Base-by-base conservation (phyloP, 257 asterid genomes). In the Capsicum rhomboideum region DNA sequence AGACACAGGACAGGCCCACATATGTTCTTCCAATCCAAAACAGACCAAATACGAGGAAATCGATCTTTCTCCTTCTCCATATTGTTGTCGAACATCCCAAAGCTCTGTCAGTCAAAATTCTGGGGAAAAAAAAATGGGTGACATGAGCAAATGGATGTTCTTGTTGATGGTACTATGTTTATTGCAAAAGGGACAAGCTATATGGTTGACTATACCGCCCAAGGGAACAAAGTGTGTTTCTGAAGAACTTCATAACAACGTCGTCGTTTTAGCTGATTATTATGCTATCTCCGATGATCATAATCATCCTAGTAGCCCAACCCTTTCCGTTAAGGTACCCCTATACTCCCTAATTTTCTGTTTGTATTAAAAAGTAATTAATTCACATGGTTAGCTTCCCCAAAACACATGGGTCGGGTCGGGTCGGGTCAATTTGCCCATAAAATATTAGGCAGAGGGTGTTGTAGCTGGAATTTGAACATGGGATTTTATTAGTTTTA, bases 191-290 rank as follows among this genome's bases (percentile, higher is more conserved):
- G 78, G 90, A 84, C 89, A 86, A 72, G 97, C 97, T 80, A 83
- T 95, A 79, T 95, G 98, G 99, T 81, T 95, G 93, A 90, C 79
- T 85, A 80, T 95, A 82, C 97, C 98, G 69, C 56, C 96, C 80
- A 83, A 82, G 10, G 98, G 97, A 55, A 91, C 97, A 10, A 95
- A 95, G 87, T 95, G 98, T 83, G 94, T 94, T 6, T 94, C 98
- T 72, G 99, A 95, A 86, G 97, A 94, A 88, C 89, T 94, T 85
- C 98, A 94, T 85, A 93, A 82, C 86, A 94, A 92, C 92, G 97
- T 95, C 77, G 92, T 95, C 85, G 99, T 95, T 88, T 86, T 95
- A 87, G 91, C 95, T 37, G 97, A 95, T 87, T 95, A 92, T 87
- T 92, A 92, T 79, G 97, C 91, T 80, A 91, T 95, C 21, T 88